Conservation (phyloP, 169 alveolate species). For the Babesia caballi region DNA sequence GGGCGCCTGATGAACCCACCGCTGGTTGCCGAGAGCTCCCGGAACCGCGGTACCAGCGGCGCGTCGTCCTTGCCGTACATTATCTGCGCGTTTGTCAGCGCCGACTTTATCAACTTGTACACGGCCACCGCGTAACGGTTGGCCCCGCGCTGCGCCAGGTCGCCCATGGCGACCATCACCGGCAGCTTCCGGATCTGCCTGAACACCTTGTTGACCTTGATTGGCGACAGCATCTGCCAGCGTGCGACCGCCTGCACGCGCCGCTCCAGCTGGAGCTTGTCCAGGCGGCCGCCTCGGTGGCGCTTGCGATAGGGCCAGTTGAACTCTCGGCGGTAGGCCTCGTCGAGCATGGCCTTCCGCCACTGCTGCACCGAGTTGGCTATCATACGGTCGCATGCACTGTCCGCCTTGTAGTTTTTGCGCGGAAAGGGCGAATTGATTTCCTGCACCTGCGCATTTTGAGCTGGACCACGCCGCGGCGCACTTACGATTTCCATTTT, state of each 20-base stretch:
- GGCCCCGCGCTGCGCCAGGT: slow-evolving; percentile 56
- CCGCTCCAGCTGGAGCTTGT: slow-evolving; percentile 27
- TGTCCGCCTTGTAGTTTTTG: slow-evolving; percentile 46
- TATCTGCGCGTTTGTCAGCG: slow-evolving; percentile 45
- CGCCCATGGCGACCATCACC: slow-evolving; percentile 66
- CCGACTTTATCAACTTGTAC: slow-evolving; percentile 59
- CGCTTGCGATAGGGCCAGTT: slow-evolving; percentile 55
- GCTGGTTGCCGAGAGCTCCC: slow-evolving; percentile 50
- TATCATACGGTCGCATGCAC: slow-evolving; percentile 51
- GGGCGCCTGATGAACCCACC: slow-evolving; percentile 64
- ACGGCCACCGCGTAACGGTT: slow-evolving; percentile 61
- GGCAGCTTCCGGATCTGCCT: slow-evolving; percentile 62
- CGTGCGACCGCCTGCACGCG: slow-evolving; percentile 40
- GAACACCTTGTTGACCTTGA: slow-evolving; percentile 37
- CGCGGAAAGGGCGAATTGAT: slow-evolving; percentile 49
- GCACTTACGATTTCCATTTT: slow-evolving; percentile 31
- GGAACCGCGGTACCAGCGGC: slow-evolving; percentile 49
- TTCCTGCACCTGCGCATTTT: slow-evolving; percentile 34
- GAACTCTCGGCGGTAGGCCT: slow-evolving; percentile 25
- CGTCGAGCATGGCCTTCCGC: slow-evolving; percentile 43
- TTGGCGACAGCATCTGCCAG: slow-evolving; percentile 55
- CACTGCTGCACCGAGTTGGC: slow-evolving; percentile 44
- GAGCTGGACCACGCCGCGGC: neutral
- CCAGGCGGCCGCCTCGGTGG: slow-evolving; percentile 53
- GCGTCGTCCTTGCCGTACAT: slow-evolving; percentile 50